phyloP scores from a whole-genome alignment of 1,284 basidiomycete genomes.

The Malassezia globosa region DNA sequence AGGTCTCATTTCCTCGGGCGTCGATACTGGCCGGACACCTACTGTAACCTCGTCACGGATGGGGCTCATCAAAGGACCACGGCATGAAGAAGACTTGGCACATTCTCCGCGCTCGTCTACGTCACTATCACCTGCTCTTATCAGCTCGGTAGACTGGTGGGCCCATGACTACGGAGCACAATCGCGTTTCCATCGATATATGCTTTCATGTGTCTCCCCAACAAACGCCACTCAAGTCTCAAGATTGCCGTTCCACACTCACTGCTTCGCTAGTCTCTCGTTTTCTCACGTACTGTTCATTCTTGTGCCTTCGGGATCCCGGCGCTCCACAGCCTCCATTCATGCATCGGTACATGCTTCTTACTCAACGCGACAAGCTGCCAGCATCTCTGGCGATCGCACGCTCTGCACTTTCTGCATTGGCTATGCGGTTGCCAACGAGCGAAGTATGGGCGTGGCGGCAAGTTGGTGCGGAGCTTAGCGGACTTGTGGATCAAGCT shows the following conservation, averaged over 20 bases:
- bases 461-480: slow-evolving; percentile 1
- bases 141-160: slow-evolving; percentile 9
- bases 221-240: not conserved
- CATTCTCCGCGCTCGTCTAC: not conserved
- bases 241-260: slow-evolving; percentile 1
- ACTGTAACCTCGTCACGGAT: not conserved
- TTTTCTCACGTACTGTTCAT: slow-evolving; percentile 10
- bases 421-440: slow-evolving; percentile 7
- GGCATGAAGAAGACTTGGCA: not conserved
- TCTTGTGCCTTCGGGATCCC: slow-evolving; percentile 10
- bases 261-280: slow-evolving; percentile 4
- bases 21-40: slow-evolving; percentile 10
- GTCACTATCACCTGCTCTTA: not conserved
- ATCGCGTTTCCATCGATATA: slow-evolving; percentile 12
- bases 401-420: slow-evolving; percentile 4
- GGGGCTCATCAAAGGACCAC: not conserved
- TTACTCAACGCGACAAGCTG: slow-evolving; percentile 1
- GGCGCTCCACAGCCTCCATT: slow-evolving; percentile 17
- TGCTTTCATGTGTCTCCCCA: not conserved
- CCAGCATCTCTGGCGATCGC: slow-evolving; percentile 9
- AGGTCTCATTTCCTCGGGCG: slow-evolving; percentile 1
- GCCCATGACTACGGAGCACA: slow-evolving; percentile 4
- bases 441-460: slow-evolving; percentile 12
- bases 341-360: slow-evolving; percentile 11
- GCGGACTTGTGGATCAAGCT: not conserved